These are phyloP conservation scores for Pichia sp. DNA, from an alignment of 1,139 yeast species.

Conservation along the genomic window DNA sequence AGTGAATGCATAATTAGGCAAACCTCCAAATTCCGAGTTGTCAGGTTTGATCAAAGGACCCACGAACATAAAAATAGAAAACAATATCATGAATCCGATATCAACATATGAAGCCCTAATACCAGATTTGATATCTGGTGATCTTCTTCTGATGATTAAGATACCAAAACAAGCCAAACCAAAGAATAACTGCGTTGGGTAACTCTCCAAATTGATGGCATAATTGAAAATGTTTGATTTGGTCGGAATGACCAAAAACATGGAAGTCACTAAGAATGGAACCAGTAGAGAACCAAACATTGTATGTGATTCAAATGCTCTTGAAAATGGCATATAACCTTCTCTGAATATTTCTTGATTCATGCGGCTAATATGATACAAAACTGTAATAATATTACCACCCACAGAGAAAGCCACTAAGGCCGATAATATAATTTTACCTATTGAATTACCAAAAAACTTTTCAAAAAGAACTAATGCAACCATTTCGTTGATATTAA, in stretches of 20 bases:
- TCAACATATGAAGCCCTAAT: slow-evolving; percentile 37
- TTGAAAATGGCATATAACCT: slow-evolving; percentile 48
- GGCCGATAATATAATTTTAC: slow-evolving; percentile 40
- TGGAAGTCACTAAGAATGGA: slow-evolving; percentile 25
- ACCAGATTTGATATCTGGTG: slow-evolving; percentile 41
- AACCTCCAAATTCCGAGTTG: slow-evolving; percentile 27
- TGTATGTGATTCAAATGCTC: slow-evolving; percentile 46
- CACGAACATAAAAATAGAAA: slow-evolving; percentile 34
- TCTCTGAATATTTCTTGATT: slow-evolving; percentile 56
- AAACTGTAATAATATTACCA: slow-evolving; percentile 51
- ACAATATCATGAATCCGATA: slow-evolving; percentile 30
- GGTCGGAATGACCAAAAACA: slow-evolving; percentile 27
- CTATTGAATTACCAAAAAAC: slow-evolving; percentile 43
- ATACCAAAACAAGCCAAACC: slow-evolving; percentile 43
- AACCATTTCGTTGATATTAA: slow-evolving; percentile 40
- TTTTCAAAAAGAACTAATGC: slow-evolving; percentile 50
- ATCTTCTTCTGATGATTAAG: slow-evolving; percentile 33
- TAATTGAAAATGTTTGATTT: slow-evolving; percentile 38
- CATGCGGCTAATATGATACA: slow-evolving; percentile 50
- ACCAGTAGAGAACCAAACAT: slow-evolving; percentile 37
- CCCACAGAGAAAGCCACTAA: slow-evolving; percentile 53
- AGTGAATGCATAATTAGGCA: slow-evolving; percentile 29
- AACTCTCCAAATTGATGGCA: slow-evolving; percentile 47
- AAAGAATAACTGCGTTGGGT: slow-evolving; percentile 43
- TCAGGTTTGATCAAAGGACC: slow-evolving; percentile 36